Base-by-base conservation (phyloP, 129 eudicot genomes). In the Helichrysum umbraculigerum region DNA sequence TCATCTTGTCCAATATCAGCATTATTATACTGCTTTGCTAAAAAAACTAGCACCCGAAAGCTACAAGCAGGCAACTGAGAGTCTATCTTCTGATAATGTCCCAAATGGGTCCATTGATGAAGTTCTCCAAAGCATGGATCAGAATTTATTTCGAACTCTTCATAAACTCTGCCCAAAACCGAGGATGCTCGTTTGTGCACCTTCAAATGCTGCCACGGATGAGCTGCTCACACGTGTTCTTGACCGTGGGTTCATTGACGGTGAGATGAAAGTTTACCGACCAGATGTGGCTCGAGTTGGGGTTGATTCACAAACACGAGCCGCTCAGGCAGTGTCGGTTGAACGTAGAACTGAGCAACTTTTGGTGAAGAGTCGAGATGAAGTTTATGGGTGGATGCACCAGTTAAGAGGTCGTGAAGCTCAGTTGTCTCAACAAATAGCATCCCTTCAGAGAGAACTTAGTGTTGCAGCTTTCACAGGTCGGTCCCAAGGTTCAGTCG, bases 271-370 rank as follows among this genome's bases (percentile, higher is more conserved):
- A 71, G 84, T 94, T 69, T 94, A 94, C 81, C 83, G 97, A 15
- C 99, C 99, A 6, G 99, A 94, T 74, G 99, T 94, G 28, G 99
- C 99, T 10, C 93, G 99, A 33, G 99, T 94, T 61, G 99, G 99
- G 54, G 99, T 94, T 60, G 99, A 94, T 87, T 86, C 99, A 2
- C 99, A 94, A 81, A 87, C 97, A 51, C 90, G 96, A 66, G 99
- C 99, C 30, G 99, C 99, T 29, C 97, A 94, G 71, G 97, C 99
- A 2, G 99, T 94, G 44, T 94, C 99, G 17, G 99, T 94, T 25
- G 99, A 94, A 68, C 97, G 99, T 41, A 85, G 99, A 70, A 91
- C 99, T 20, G 99, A 94, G 37, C 92, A 82, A 78, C 99, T 94
- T 68, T 73, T 94, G 54, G 71, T 83, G 28, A 94, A 91, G 74